phyloP scores from a whole-genome alignment of 768 basidiomycete species.

The Pholiota microspora region DNA sequence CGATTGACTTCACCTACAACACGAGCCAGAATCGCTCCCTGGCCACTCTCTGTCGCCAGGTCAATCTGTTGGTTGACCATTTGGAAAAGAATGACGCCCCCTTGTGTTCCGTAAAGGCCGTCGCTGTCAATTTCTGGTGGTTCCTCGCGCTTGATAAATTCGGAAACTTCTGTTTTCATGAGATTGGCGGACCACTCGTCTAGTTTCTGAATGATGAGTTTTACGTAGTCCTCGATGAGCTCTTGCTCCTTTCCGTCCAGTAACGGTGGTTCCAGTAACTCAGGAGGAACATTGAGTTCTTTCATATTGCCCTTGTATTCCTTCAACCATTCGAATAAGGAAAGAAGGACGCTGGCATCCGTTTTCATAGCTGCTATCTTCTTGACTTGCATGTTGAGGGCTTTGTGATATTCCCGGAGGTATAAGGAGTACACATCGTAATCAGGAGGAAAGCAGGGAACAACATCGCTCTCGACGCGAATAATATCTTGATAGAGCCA shows the following conservation, averaged over 20 bases:
- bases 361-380: conserved; percentile 69
- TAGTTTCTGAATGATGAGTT: conserved; percentile 89
- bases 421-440: conserved; percentile 87
- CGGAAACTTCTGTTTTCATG: conserved; percentile 85
- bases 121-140: conserved; percentile 90
- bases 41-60: conserved; percentile 91
- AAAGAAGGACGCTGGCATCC: conserved; percentile 85
- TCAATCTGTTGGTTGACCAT: conserved; percentile 98
- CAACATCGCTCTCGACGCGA: conserved; percentile 87
- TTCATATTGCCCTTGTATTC: conserved; percentile 96
- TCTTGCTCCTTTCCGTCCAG: conserved; percentile 92
- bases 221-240: conserved; percentile 94
- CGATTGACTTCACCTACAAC: conserved; percentile 87
- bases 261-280: conserved; percentile 85
- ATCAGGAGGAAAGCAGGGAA: conserved; percentile 86
- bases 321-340: conserved; percentile 91
- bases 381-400: conserved; percentile 72
- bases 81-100: conserved; percentile 94
- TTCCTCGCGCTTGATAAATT: conserved; percentile 79
- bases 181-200: conserved; percentile 97
- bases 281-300: conserved; percentile 80
- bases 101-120: conserved; percentile 87
- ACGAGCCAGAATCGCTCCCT: conserved; percentile 88
- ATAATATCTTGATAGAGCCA: conserved; percentile 97
- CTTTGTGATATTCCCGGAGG: conserved; percentile 87